phyloP scores from a whole-genome alignment of 805 yeast genomes.

The Metschnikowia arizonensis region DNA sequence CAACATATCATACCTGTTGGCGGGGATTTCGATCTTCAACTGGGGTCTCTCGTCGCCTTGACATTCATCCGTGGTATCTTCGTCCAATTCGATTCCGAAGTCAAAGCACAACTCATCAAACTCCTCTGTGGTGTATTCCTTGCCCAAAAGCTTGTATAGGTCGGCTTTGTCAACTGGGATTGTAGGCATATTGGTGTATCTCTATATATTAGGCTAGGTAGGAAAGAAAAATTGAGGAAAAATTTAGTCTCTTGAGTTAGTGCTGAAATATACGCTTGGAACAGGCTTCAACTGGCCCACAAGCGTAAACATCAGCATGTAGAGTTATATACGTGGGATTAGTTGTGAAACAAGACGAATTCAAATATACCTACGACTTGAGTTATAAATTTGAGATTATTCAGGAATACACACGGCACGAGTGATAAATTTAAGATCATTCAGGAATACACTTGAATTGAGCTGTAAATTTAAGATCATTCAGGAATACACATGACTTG shows the following conservation, averaged over 20 bases:
- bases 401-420: background rate
- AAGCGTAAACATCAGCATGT: slow-evolving; percentile 6
- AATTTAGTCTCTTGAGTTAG: slow-evolving; percentile 13
- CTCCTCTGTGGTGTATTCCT: slow-evolving; percentile 67
- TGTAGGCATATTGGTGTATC: slow-evolving; percentile 73
- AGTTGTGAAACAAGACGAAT: background rate
- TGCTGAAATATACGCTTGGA: slow-evolving; percentile 14
- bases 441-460: background rate
- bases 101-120: slow-evolving; percentile 97
- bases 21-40: slow-evolving; percentile 93
- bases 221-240: slow-evolving; percentile 13
- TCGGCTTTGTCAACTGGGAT: slow-evolving; percentile 93
- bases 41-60: slow-evolving; percentile 86
- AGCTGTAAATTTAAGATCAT: background rate
- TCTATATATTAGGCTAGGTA: slow-evolving; percentile 2
- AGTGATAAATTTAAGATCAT: background rate
- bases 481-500: background rate
- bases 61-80: slow-evolving; percentile 84
- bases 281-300: background rate
- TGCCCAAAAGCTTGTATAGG: slow-evolving; percentile 72
- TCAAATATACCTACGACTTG: background rate
- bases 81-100: slow-evolving; percentile 96
- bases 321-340: background rate
- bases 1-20: slow-evolving; percentile 96
- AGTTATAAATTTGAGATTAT: background rate